Evolutionary conservation across 2,329 filamentous ascomycete species (phyloP), one percentile per base, ranked within the genome.

Genomic region (Blumeria hordei): DNA sequence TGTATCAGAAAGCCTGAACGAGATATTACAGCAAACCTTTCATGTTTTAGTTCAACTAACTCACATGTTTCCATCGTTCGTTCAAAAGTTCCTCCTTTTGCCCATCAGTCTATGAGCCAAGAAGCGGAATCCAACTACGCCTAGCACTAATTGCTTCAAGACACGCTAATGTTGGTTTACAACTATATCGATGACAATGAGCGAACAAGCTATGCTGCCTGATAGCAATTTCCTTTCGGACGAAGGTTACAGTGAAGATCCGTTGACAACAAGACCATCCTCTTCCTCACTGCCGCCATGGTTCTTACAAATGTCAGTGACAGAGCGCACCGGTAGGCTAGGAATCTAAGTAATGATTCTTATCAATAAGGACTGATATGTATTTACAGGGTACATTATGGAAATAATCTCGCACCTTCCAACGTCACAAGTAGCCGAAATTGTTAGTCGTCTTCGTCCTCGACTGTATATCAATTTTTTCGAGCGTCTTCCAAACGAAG

Each of bases 401-500:
- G 75, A 78, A 49, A 75, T 94, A 28, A 73, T 95, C 55, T 77
- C 82, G 57, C 81, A 83, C 56, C 73, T 95, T 33, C 85, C 84
- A 16, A 93, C 87, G 0, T 84, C 84, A 6, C 78, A 81, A 55
- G 81, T 95, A 57, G 81, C 83, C 53, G 75, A 82, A 47, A 85
- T 95, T 54, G 85, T 94, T 50, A 78, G 88, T 55, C 77, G 82
- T 59, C 71, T 94, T 16, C 84, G 81, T 58, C 85, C 88, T 3
- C 76, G 88, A 54, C 80, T 96, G 2, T 88, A 95, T 67, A 90
- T 95, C 69, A 86, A 98, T 68, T 94, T 94, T 55, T 80, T 94
- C 44, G 72, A 78, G 59, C 80, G 86, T 62, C 77, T 98, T 0
- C 92, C 92, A 0, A 80, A 85, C 32, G 92, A 98, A 67, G 84